Evolutionary conservation across 2,329 filamentous ascomycete species (phyloP).

Genomic region (Cytospora leucostoma): DNA sequence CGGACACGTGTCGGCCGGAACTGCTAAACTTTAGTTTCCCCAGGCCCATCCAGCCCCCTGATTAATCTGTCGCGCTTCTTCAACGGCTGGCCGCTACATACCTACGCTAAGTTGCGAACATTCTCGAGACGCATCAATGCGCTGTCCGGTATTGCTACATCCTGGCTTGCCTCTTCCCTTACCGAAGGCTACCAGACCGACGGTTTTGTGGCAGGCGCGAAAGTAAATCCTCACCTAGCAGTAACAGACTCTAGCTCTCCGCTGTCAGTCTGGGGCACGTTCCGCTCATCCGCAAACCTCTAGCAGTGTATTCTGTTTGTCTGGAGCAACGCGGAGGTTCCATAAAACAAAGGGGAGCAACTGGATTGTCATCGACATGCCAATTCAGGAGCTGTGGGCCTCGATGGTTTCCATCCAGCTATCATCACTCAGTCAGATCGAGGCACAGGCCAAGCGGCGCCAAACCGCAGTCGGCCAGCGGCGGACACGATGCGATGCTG

Average conservation of each 20-base stretch:
- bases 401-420: neutral
- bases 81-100: slow-evolving; percentile 6
- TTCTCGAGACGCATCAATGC: neutral
- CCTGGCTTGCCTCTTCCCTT: neutral
- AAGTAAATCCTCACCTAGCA: neutral
- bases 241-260: neutral
- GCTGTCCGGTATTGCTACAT: slow-evolving; percentile 9
- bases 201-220: neutral
- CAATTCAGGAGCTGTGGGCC: neutral
- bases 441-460: neutral
- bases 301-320: neutral
- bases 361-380: slow-evolving; percentile 2
- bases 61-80: slow-evolving; percentile 12
- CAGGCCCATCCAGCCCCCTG: slow-evolving; percentile 20
- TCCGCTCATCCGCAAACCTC: neutral
- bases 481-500: neutral
- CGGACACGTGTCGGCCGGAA: slow-evolving; percentile 21
- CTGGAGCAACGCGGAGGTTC: neutral
- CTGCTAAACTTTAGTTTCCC: slow-evolving; percentile 18
- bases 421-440: neutral
- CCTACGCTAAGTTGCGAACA: neutral
- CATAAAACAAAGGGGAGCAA: neutral
- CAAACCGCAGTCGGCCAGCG: neutral
- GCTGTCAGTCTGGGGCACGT: neutral
- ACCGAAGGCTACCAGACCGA: neutral